Conservation (phyloP, 1,284 basidiomycete species). For the Rhodotorula sp. region DNA sequence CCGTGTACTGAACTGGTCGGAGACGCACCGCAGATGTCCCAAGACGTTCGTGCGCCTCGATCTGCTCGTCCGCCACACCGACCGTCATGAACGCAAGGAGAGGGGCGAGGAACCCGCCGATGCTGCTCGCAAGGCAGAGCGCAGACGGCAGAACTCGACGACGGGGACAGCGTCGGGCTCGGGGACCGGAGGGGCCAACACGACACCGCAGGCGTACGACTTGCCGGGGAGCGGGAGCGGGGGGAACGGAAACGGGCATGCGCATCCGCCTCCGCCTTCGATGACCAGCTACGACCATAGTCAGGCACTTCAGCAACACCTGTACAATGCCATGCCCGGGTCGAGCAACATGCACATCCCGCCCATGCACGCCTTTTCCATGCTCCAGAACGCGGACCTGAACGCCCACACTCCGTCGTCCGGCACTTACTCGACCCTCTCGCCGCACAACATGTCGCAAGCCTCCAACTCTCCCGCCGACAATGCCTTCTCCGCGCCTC, state of each 20-base stretch:
- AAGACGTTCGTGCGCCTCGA: slow-evolving; percentile 40
- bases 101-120: slow-evolving; percentile 22
- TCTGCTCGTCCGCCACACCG: slow-evolving; percentile 35
- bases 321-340: slow-evolving; percentile 6
- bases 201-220: slow-evolving; percentile 17
- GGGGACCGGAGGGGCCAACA: background rate
- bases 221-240: slow-evolving; percentile 1
- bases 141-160: slow-evolving; percentile 16
- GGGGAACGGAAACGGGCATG: too few species aligned
- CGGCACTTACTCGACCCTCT: slow-evolving; percentile 23
- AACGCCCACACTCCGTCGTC: slow-evolving; percentile 27
- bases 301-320: slow-evolving; percentile 21
- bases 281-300: slow-evolving; percentile 13
- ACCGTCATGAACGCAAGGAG: slow-evolving; percentile 35
- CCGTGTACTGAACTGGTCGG: background rate
- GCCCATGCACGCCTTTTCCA: slow-evolving; percentile 11
- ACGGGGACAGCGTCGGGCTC: background rate
- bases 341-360: slow-evolving; percentile 6
- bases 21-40: slow-evolving; percentile 22
- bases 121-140: slow-evolving; percentile 3
- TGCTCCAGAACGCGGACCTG: slow-evolving; percentile 14
- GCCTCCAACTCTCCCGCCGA: slow-evolving; percentile 29
- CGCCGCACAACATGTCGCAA: slow-evolving; percentile 29
- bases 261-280: slow-evolving; percentile 7
- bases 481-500: slow-evolving; percentile 17